These are phyloP conservation scores for Dendrobium catenatum DNA, from an alignment of 106 monocot species.

Conservation along the genomic window DNA sequence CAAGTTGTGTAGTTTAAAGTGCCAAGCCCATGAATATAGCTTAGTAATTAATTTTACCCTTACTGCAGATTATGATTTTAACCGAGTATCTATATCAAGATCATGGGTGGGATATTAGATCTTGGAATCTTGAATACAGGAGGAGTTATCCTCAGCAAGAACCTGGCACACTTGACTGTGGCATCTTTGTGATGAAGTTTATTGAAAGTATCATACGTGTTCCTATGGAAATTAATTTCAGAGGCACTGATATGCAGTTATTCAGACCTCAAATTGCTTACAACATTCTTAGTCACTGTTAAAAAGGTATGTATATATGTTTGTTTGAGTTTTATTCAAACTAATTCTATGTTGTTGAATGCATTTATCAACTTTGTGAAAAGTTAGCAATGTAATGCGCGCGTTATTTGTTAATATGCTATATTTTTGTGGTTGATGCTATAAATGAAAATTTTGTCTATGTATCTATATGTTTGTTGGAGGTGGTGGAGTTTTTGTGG, in stretches of 20 bases:
- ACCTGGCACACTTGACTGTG: slow-evolving; percentile 5
- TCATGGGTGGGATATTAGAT: slow-evolving; percentile 7
- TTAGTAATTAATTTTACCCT: not conserved
- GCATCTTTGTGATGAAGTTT: slow-evolving; percentile 9
- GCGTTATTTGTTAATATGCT: too few relatives aligned
- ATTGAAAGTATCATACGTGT: slow-evolving; percentile 1
- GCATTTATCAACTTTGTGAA: not conserved
- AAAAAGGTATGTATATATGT: not conserved
- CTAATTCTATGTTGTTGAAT: not conserved
- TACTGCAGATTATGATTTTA: slow-evolving; percentile 5
- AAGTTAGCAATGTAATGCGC: not conserved
- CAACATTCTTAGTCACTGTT: not conserved
- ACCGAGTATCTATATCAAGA: not conserved
- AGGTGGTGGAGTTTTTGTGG: too few relatives aligned
- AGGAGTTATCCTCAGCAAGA: slow-evolving; percentile 9
- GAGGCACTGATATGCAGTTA: not conserved
- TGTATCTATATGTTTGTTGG: too few relatives aligned
- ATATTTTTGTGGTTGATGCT: too few relatives aligned
- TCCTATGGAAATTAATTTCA: not conserved
- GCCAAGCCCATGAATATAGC: not conserved
- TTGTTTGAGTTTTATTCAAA: not conserved
- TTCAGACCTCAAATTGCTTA: slow-evolving; percentile 9
- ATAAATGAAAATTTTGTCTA: too few relatives aligned
- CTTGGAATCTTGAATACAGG: slow-evolving; percentile 3
- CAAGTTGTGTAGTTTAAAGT: not conserved